A percentile compares a stretch with the other conserved stretches of the same genome.
Conservation (phyloP, 768 basidiomycete genomes). For the Auricularia heimuer region DNA sequence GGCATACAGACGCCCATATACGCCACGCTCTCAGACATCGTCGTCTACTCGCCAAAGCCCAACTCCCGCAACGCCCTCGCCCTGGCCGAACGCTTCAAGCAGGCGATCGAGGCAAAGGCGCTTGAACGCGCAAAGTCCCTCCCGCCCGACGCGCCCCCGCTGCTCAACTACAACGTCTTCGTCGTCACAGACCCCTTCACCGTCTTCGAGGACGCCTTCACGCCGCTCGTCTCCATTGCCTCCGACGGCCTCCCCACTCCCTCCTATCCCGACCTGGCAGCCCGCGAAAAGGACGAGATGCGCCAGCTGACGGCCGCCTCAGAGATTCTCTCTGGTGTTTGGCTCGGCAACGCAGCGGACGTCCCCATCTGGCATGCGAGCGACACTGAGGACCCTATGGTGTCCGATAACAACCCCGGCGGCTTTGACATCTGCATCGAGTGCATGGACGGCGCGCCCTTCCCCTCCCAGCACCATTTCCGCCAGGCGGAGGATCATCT, state of each 20-base stretch:
- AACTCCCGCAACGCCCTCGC: slow-evolving; percentile 40
- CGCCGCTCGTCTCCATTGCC: slow-evolving; percentile 24
- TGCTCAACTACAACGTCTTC: slow-evolving; percentile 64
- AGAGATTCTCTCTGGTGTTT: slow-evolving; percentile 59
- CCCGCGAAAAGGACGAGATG: slow-evolving; percentile 85
- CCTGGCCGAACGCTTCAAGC: slow-evolving; percentile 56
- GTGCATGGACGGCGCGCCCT: slow-evolving; percentile 72
- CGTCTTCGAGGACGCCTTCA: slow-evolving; percentile 21
- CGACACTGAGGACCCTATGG: slow-evolving; percentile 21
- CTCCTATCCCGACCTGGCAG: slow-evolving; percentile 50
- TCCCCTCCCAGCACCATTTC: slow-evolving; percentile 56
- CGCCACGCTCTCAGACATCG: slow-evolving; percentile 80
- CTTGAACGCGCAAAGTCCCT: slow-evolving; percentile 32
- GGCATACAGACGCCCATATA: slow-evolving; percentile 87
- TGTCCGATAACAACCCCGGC: slow-evolving; percentile 31
- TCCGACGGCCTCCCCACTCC: slow-evolving; percentile 15
- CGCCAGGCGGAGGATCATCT: slow-evolving; percentile 72
- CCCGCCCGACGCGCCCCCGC: slow-evolving; percentile 11
- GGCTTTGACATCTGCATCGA: slow-evolving; percentile 85
- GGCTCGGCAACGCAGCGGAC: slow-evolving; percentile 76
- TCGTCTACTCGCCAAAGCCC: slow-evolving; percentile 75
- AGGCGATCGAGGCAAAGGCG: slow-evolving; percentile 50
- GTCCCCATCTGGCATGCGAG: slow-evolving; percentile 42
- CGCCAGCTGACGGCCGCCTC: slow-evolving; percentile 72
- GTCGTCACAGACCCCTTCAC: slow-evolving; percentile 41